Evolutionary conservation across 441 rosid genomes (phyloP), one percentile per base, ranked within the genome.

Genomic region (Pelargonium citronellum): DNA sequence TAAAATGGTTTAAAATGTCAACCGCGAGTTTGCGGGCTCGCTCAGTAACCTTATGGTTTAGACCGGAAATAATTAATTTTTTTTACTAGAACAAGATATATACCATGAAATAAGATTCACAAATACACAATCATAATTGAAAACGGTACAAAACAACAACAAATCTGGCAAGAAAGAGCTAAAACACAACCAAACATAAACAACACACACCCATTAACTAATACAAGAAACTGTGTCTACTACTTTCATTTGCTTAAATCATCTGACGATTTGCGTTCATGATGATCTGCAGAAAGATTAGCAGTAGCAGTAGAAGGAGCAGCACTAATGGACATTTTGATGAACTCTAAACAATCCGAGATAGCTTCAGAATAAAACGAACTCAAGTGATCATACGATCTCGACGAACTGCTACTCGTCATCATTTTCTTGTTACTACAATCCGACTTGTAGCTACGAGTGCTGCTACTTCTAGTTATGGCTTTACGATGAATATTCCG

Each of bases 311-410:
- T 44, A 11, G 49, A 6, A 44, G 49, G 0, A 44, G 49, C 49
- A 44, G 49, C 11, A 44, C 10, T 44, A 44, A 44, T 44, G 12
- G 75, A 64, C 68, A 19, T 64, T 68, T 73, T 69, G 43, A 62
- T 75, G 7, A 60, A 62, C 67, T 15, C 61, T 47, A 73, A 49
- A 44, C 76, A 67, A 47, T 73, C 76, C 30, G 71, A 60, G 43
- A 73, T 67, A 15, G 76, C 71, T 22, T 73, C 71, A 0, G 76
- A 73, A 66, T 43, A 34, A 16, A 24, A 58, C 5, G 66, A 72
- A 41, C 46, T 61, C 27, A 57, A 30, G 46, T 68, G 15, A 7
- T 53, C 37, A 51, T 68, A 27, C 22, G 60, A 53, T 13, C 43
- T 43, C 13, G 22, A 2, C 7, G 30, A 44, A 11, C 49, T 44